Conservation (phyloP, 2,329 filamentous ascomycete genomes). For the Neoscytalidium dimidiatum region DNA sequence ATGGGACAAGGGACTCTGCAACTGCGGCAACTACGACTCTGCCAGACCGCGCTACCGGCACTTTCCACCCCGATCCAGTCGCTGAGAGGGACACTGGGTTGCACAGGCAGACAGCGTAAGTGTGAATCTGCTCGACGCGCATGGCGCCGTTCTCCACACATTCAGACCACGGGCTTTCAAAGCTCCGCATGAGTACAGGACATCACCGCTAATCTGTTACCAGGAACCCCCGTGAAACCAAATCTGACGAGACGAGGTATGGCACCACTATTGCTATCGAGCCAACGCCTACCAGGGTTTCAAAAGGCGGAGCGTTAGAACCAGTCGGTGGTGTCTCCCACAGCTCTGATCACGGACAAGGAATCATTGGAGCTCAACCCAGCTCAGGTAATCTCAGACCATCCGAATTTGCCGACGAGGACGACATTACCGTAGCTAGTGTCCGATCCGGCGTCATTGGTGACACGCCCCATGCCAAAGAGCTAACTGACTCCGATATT, state of each 20-base stretch:
- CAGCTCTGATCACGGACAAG: not conserved
- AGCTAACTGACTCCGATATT: conserved; percentile 12
- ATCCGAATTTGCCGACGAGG: conserved; percentile 3
- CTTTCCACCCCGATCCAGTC: not conserved
- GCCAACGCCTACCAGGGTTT: not conserved
- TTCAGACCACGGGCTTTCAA: no score
- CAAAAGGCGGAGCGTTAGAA: not conserved
- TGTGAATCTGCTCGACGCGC: not conserved
- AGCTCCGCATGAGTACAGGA: not conserved
- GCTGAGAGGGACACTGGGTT: not conserved
- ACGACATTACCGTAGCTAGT: conserved; percentile 33
- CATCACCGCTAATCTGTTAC: not conserved
- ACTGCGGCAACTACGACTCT: not conserved
- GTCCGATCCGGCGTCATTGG: conserved; percentile 45
- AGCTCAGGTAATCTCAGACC: conserved; percentile 17
- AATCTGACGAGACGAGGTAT: conserved; percentile 23
- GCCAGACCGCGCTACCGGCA: not conserved
- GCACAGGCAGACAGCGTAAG: not conserved
- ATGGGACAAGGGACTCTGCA: not conserved
- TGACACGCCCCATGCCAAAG: conserved; percentile 22
- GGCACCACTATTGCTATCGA: conserved; percentile 14
- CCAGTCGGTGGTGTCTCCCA: conserved; percentile 6
- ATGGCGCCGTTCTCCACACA: no score
- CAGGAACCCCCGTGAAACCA: conserved; percentile 24
- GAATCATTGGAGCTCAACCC: not conserved